phyloP scores from a whole-genome alignment of 2,329 filamentous ascomycete species.

The Trichoderma sp. region DNA sequence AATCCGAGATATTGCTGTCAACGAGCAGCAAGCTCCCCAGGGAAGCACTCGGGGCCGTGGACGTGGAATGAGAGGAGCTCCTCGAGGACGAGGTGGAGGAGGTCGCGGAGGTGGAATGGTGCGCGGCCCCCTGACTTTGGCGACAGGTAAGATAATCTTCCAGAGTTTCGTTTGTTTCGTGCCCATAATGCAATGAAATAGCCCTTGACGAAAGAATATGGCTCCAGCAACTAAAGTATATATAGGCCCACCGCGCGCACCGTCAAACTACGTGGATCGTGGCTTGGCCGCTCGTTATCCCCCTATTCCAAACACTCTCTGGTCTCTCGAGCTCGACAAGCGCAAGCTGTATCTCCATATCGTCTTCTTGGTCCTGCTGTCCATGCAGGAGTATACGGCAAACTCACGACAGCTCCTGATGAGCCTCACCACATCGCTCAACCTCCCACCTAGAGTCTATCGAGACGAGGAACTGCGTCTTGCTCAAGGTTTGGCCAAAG shows the following conservation, averaged over 20 bases:
- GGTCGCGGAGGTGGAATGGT: constrained; percentile 40
- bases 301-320: constrained; percentile 63
- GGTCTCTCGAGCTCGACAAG: constrained; percentile 61
- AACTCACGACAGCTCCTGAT: constrained; percentile 73
- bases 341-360: constrained; percentile 70
- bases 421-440: constrained; percentile 69
- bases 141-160: constrained; percentile 41
- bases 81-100: constrained; percentile 35
- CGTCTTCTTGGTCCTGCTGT: constrained; percentile 71
- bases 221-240: constrained; percentile 3
- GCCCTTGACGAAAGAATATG: neutral
- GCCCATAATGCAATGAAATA: neutral
- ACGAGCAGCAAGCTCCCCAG: constrained; percentile 40
- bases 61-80: constrained; percentile 37
- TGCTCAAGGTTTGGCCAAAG: constrained; percentile 71
- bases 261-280: constrained; percentile 50
- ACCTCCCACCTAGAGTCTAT: constrained; percentile 65
- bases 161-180: neutral
- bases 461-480: constrained; percentile 74
- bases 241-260: constrained; percentile 45
- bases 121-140: constrained; percentile 37
- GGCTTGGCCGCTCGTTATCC: constrained; percentile 56
- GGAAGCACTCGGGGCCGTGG: constrained; percentile 42
- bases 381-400: constrained; percentile 74
- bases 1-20: constrained; percentile 67